Evolutionary conservation across 2,329 filamentous ascomycete species (phyloP), one percentile per base, ranked within the genome.

Genomic region (Fusarium begoniae): DNA sequence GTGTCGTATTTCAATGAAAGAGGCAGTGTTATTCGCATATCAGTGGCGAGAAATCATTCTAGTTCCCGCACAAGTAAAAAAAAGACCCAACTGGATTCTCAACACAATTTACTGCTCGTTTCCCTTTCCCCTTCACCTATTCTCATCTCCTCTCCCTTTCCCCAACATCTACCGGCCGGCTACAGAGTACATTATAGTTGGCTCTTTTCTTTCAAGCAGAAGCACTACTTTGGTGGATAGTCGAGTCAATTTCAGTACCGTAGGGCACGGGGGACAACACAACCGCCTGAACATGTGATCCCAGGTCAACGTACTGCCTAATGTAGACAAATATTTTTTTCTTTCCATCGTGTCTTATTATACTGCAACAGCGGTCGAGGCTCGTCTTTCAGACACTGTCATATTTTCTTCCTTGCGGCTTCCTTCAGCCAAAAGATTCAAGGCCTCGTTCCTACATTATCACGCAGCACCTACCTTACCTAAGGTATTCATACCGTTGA

Each of bases 251-350:
- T 38, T 26, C n/a, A 35, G 30, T 41, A n/a, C 28, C 28, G 17
- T 35, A 41, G 35, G 51, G 51, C 51, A 41, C 45, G 47, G 55
- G 44, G 43, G 38, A 60, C 37, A 53, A 47, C 50, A 55, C 56
- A 63, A 56, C 51, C 57, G 45, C 37, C 45, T 44, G 54, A 32
- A 38, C 71, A 73, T 73, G 71, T 73, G 71, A 73, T 73, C 60
- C 40, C 59, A 41, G 56, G 47, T 30, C 60, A 24, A 53, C 28
- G 20, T 48, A 45, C 35, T 37, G 10, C 35, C 22, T 13, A 14
- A 41, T 48, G 26, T 15, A 57, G 51, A 44, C 47, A 28, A 51
- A 65, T 28, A 47, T 30, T 28, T 62, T 50, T 50, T 57, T 24
- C 32, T 30, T 44, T n/a, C 22, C 37, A 58, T 30, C 14, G 22